Conservation (phyloP, 176 grass and related monocot species). For the Triticum urartu region DNA sequence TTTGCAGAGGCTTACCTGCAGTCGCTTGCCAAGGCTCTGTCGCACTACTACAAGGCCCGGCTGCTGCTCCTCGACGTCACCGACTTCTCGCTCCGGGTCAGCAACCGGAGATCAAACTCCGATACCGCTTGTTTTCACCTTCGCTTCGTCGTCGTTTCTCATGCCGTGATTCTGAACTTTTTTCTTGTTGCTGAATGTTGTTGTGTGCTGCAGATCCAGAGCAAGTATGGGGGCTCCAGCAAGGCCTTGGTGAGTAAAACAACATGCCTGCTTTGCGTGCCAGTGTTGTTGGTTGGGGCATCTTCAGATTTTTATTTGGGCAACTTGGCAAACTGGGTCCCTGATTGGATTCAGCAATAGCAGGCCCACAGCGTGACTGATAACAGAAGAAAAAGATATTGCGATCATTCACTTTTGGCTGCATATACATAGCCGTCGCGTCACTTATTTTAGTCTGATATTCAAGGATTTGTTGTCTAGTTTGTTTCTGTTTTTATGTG, state of each 20-base stretch:
- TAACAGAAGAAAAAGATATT: neutral
- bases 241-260: constrained; percentile 53
- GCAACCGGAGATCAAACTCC: neutral
- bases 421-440: neutral
- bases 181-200: neutral
- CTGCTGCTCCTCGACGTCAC: constrained; percentile 75
- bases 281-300: neutral
- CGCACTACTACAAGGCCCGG: constrained; percentile 67
- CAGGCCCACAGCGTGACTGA: neutral
- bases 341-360: neutral
- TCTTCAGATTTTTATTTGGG: neutral
- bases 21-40: constrained; percentile 72
- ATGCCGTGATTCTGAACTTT: neutral
- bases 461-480: constrained; percentile 5
- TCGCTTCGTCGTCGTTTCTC: neutral
- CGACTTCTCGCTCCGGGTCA: constrained; percentile 80
- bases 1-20: constrained; percentile 83
- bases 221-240: constrained; percentile 70
- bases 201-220: constrained; percentile 69
- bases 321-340: neutral
- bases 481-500: neutral
- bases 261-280: neutral
- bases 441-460: neutral
- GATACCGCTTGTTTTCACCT: neutral
- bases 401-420: neutral